Conservation (phyloP, 1,284 basidiomycete species). For the Pseudozyma pruni region DNA sequence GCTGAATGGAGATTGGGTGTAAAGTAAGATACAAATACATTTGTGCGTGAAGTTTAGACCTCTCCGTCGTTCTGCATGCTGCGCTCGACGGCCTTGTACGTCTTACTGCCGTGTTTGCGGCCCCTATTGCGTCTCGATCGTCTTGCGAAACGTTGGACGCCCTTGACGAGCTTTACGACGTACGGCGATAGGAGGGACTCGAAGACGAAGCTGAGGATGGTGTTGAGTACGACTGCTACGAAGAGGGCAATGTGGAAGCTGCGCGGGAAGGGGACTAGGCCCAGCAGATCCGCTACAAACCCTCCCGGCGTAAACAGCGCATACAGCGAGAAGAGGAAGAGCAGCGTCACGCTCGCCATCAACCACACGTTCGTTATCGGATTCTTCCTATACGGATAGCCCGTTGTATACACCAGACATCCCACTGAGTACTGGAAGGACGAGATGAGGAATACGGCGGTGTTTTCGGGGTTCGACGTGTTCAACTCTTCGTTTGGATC, state of each 20-base stretch:
- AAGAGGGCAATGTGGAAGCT: slow-evolving; percentile 79
- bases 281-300: slow-evolving; percentile 76
- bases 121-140: slow-evolving; percentile 9
- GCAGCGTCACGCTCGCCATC: slow-evolving; percentile 50
- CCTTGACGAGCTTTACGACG: slow-evolving; percentile 49
- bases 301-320: slow-evolving; percentile 72
- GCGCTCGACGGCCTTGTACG: slow-evolving; percentile 53
- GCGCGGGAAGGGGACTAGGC: slow-evolving; percentile 81
- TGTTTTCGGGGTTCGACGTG: slow-evolving; percentile 93
- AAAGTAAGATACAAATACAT: slow-evolving; percentile 7
- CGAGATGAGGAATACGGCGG: slow-evolving; percentile 89
- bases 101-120: slow-evolving; percentile 42
- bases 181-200: slow-evolving; percentile 71
- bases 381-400: slow-evolving; percentile 91
- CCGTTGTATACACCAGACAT: slow-evolving; percentile 95
- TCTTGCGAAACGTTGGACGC: slow-evolving; percentile 29
- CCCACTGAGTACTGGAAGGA: slow-evolving; percentile 99
- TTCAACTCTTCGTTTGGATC: slow-evolving; percentile 79
- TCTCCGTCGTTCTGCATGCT: slow-evolving; percentile 55
- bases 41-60: neutral
- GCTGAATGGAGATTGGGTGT: neutral
- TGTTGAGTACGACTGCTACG: slow-evolving; percentile 78
- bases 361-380: slow-evolving; percentile 84
- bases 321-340: slow-evolving; percentile 55
- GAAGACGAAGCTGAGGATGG: slow-evolving; percentile 78